Base-by-base conservation (phyloP, 305 asterid genomes). In the Fraxinus platypoda region DNA sequence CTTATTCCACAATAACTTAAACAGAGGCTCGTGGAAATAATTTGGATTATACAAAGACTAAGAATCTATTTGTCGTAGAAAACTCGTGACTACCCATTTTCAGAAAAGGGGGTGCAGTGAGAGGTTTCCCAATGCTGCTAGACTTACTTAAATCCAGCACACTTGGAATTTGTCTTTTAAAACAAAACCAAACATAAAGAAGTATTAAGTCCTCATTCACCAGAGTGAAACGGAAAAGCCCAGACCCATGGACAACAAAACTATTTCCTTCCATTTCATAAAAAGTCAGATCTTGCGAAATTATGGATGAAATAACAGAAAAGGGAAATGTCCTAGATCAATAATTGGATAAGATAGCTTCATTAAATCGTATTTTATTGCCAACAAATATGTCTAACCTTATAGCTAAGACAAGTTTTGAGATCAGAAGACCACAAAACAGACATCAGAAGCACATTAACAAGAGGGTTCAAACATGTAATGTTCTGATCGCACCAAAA, bases 81-180 rank as follows among this genome's bases (percentile, higher is more conserved):
- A 68, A 30, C 3, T 68, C 28, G 28, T 26, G 9, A 28, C 15
- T 62, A 21, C 31, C 28, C 30, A 62, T 62, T 21, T 62, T 21
- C 71, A 21, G 71, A 62, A 62, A 21, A 62, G 71, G 71, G 23
- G 71, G 13, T 8, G 71, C 28, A n/a, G 0, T 59, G 30, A 68
- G n/a, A 26, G 12, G 23, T 21, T 68, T 68, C 35, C 74, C 37
- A 68, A 4, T 68, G 35, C 74, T 68, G 33, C 6, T 68, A 13
- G 74, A 28, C 74, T 71, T 25, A 30, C 21, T 49, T 33, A 70
- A 19, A 81, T 62, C 81, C 82, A 54, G 35, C 35, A 76, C 46
- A 72, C 77, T 25, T 43, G 6, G 35, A 84, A 74, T 52, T 68
- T 74, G 33, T 74, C 59, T 74, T 78, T 26, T 15, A 41, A 46